These are phyloP conservation scores for Litsea cubeba DNA, from an alignment of 164 flowering plant species.

Conservation along the genomic window DNA sequence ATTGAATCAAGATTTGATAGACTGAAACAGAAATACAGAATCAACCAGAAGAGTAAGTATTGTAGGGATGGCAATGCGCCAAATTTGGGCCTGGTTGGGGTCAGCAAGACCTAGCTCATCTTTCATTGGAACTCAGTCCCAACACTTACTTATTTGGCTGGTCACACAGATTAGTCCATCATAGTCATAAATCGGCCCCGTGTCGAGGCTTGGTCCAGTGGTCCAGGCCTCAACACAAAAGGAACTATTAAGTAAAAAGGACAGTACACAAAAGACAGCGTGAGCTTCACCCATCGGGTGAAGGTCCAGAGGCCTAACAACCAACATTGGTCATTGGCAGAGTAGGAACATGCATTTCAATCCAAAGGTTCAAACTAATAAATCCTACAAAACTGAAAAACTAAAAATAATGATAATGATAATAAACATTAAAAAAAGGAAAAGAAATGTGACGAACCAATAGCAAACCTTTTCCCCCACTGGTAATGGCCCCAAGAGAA, in stretches of 20 bases:
- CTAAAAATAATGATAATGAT: too few species aligned
- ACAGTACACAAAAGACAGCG: background rate
- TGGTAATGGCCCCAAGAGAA: background rate
- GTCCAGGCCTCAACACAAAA: background rate
- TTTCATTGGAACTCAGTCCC: background rate
- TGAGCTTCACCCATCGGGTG: background rate
- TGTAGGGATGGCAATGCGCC: background rate
- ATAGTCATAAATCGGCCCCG: background rate
- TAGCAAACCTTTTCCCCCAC: background rate
- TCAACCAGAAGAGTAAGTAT: background rate
- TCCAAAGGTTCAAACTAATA: background rate
- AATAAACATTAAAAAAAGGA: background rate
- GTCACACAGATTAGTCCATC: background rate
- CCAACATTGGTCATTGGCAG: background rate
- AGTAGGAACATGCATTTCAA: background rate
- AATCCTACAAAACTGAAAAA: background rate
- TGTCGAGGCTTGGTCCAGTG: background rate
- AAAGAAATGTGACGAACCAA: background rate
- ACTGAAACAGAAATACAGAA: conserved; percentile 23
- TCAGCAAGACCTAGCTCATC: background rate
- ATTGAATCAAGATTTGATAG: conserved; percentile 66
- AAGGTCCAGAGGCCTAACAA: background rate
- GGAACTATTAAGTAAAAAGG: background rate
- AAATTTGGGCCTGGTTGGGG: background rate
- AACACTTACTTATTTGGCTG: background rate